Base-by-base conservation (phyloP, 2,329 filamentous ascomycete species). In the Cladophialophora immunda region DNA sequence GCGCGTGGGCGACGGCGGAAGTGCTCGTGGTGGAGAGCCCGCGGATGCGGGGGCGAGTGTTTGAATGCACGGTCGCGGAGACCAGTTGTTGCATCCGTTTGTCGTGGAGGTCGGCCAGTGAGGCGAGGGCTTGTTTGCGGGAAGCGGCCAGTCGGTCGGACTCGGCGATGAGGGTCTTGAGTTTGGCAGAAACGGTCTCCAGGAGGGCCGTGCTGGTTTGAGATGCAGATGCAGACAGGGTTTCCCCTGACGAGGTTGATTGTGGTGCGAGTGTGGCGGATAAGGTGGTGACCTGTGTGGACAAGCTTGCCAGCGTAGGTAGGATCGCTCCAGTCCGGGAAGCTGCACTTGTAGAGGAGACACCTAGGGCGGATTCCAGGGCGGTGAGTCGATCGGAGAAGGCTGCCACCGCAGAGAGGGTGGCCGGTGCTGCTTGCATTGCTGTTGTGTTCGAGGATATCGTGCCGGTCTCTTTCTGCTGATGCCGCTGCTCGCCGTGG, bases 341-440 rank as follows among this genome's bases (percentile, higher is more conserved):
- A 65, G 79, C 77, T 0, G 90, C 86, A 11, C 88, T 85, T 0
- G 89, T 87, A 25, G 89, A 89, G 47, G 89, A 90, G 57, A 97
- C 86, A 9, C 95, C 95, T 30, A 99, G 86, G 1, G 89, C 87
- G 71, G 89, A 89, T 81, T 99, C 95, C 56, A 99, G 83, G 32
- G 91, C 82, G 2, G 90, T 82, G 22, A 99, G 86, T 4, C 95
- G 88, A 32, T 87, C 86, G 76, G 98, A 94, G 74, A 99, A 97
- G 69, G 95, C 91, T 27, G 94, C 92, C 6, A 72, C 92, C 90
- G 77, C 93, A 92, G 36, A 89, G 88, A 38, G 97, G 83, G 29
- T 92, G 58, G 79, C 85, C 53, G 82, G 89, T 50, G 45, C 27
- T 11, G 53, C 47, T 17, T 25, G 32, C 15, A 27, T n/a, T 47